Evolutionary conservation across 2,329 filamentous ascomycete species (phyloP).

Genomic region (Ramularia endophylla): DNA sequence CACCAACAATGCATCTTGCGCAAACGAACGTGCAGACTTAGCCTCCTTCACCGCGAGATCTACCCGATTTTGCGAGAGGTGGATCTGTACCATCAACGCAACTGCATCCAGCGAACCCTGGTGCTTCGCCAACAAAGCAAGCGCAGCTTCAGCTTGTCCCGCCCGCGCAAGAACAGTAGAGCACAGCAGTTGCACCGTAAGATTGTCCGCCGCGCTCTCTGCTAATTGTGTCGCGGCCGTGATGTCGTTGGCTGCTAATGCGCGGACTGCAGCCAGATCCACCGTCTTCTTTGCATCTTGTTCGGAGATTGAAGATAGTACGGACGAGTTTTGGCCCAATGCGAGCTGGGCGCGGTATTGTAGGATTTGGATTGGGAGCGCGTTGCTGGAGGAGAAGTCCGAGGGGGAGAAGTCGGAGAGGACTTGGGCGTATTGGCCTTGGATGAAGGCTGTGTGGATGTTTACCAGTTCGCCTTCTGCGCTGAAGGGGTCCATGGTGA

Average conservation of each 20-base stretch:
- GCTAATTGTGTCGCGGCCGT: conserved; percentile 65
- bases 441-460: conserved; percentile 61
- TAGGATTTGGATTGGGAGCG: conserved; percentile 68
- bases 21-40: conserved; percentile 79
- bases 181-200: conserved; percentile 71
- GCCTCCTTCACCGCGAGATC: conserved; percentile 91
- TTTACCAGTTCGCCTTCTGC: conserved; percentile 62
- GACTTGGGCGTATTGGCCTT: conserved; percentile 80
- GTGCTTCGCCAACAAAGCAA: conserved; percentile 73
- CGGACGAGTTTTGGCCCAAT: conserved; percentile 68
- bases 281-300: conserved; percentile 53
- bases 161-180: conserved; percentile 77
- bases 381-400: conserved; percentile 71
- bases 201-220: conserved; percentile 62
- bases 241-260: conserved; percentile 57
- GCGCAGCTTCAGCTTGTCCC: conserved; percentile 77
- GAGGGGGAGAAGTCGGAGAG: conserved; percentile 73
- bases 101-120: conserved; percentile 75
- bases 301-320: conserved; percentile 61
- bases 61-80: conserved; percentile 83
- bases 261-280: conserved; percentile 69
- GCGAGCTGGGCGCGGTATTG: conserved; percentile 78
- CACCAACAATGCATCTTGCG: conserved; percentile 87
- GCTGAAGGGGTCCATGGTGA: conserved; percentile 57
- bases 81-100: conserved; percentile 83